A percentile compares a stretch with the other conserved stretches of the same genome.
phyloP scores from a whole-genome alignment of 495 filamentous ascomycete genomes.

The Neurospora terricola region DNA sequence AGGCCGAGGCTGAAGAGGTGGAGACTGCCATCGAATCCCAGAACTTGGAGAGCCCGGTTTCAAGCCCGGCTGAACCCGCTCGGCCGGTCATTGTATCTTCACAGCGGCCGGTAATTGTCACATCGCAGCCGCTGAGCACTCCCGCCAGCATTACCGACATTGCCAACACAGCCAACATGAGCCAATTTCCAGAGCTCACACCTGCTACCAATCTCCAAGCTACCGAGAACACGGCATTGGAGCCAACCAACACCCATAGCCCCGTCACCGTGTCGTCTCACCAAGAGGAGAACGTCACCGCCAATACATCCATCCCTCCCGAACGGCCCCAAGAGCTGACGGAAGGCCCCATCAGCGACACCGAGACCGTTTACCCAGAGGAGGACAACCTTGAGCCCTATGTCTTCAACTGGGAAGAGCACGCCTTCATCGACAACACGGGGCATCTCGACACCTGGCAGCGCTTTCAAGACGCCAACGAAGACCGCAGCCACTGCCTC shows the following conservation, averaged over 20 bases:
- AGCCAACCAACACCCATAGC: neutral
- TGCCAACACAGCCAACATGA: neutral
- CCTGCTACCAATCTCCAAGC: neutral
- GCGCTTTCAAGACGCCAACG: neutral
- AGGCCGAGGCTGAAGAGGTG: neutral
- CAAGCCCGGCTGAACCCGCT: neutral
- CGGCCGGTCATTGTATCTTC: neutral
- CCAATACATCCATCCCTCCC: neutral
- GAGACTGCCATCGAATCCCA: neutral
- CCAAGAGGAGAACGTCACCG: neutral
- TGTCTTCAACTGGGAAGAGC: neutral
- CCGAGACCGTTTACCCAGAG: neutral
- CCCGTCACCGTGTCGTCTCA: neutral
- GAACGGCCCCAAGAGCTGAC: neutral
- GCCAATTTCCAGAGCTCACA: neutral
- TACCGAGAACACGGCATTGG: neutral
- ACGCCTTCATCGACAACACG: neutral
- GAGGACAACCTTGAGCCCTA: neutral
- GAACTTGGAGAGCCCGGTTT: neutral
- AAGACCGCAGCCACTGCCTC: neutral
- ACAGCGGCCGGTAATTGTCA: neutral
- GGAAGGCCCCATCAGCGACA: neutral
- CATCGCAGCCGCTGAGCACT: neutral
- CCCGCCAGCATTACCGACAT: neutral
- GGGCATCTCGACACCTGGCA: neutral